Base-by-base conservation (phyloP, 441 rosid genomes). In the Gossypium trilobum region DNA sequence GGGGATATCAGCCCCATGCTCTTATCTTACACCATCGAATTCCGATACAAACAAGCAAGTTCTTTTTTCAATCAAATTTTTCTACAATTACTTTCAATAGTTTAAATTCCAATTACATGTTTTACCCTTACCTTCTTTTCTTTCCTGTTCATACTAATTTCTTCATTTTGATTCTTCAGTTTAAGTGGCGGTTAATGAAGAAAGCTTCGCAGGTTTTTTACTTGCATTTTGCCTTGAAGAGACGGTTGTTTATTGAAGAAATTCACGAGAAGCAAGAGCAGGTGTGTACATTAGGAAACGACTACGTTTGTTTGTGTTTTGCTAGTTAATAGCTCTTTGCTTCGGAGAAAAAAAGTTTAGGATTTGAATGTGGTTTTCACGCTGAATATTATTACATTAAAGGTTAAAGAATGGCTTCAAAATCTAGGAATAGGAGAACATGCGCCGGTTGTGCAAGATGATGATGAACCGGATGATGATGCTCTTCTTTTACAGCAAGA, bases 371-470 rank as follows among this genome's bases (percentile, higher is more conserved):
- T 75, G 59, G 66, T 79, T 83, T 80, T 82, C 39, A 59, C 83
- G 39, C 86, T 85, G 80, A 78, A 78, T 75, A 75, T 81, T 81
- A 76, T 82, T 81, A 74, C 72, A 78, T 87, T 78, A 84, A 90
- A 95, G 99, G 99, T 95, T 86, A 95, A 89, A 93, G 99, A 93
- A 78, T 95, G 99, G 99, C 98, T 95, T 84, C 97, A 93, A 88
- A 93, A 91, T 89, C 95, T 95, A 85, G 99, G 99, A 87, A 88
- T 95, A 62, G 99, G 92, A 78, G 99, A 95, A 73, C 89, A 91
- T 67, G 42, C 88, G 25, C 84, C 87, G 2, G 87, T 82, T 57
- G 84, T 86, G 76, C 97, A 90, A 62, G 98, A 91, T 52, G 96
- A 86, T 29, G 97, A 90, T 75, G 96, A 94, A 55, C 87, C 85